These are phyloP conservation scores for Mollisiaceae sp. DNA, from an alignment of 2,329 filamentous ascomycete species.

Conservation along the genomic window DNA sequence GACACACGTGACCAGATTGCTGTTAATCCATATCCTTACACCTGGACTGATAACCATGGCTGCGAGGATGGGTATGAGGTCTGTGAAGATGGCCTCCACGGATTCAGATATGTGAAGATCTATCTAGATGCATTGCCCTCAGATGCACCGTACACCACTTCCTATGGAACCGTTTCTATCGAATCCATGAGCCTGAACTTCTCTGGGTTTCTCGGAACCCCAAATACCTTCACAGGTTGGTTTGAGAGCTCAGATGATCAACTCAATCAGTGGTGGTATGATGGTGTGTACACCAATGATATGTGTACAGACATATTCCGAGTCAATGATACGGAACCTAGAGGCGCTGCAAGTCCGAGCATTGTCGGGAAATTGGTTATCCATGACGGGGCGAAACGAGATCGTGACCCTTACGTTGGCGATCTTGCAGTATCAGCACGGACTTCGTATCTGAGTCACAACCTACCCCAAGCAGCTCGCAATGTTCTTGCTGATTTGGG, in stretches of 20 bases:
- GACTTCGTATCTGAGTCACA: constrained; percentile 55
- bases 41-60: constrained; percentile 52
- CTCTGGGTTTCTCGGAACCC: constrained; percentile 52
- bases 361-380: constrained; percentile 54
- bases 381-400: constrained; percentile 56
- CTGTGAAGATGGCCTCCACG: constrained; percentile 58
- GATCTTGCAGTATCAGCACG: constrained; percentile 55
- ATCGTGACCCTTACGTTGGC: constrained; percentile 58
- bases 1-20: constrained; percentile 46
- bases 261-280: constrained; percentile 58
- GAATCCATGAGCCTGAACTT: constrained; percentile 49
- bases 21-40: constrained; percentile 48
- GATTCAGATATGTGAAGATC: constrained; percentile 57
- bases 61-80: constrained; percentile 51
- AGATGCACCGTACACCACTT: constrained; percentile 52
- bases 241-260: constrained; percentile 57
- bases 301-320: constrained; percentile 53
- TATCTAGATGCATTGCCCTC: constrained; percentile 50
- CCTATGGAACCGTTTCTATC: constrained; percentile 51
- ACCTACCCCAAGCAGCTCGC: constrained; percentile 46
- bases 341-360: constrained; percentile 49
- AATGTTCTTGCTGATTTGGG: constrained; percentile 57
- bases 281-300: constrained; percentile 58
- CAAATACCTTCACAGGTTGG: constrained; percentile 55
- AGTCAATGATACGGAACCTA: constrained; percentile 54